Base-by-base conservation (phyloP, 345 rosid species). In the Boechera retrofracta region DNA sequence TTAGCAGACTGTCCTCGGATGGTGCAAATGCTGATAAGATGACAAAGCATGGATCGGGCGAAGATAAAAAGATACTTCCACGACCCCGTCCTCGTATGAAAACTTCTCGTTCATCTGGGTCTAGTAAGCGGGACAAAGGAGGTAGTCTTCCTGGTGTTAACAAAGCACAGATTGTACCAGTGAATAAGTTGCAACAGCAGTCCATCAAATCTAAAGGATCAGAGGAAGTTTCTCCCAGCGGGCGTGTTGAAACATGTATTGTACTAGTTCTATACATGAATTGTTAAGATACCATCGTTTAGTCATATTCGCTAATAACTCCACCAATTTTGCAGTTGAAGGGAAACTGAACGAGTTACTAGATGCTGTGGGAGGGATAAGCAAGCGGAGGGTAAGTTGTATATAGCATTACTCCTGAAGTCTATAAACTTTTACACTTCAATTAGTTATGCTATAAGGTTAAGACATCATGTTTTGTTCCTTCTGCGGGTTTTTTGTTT, bases 341-440 rank as follows among this genome's bases (percentile, higher is more conserved):
- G 99, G 86, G 86, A 95, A 93, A 84, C 87, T 95, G 49, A 95
- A 93, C 73, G 99, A 95, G 77, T 78, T 95, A 85, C 89, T 95
- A 86, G 99, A 92, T 86, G 83, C 67, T 67, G 94, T 82, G 56
- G 98, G 99, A 77, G 99, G 99, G 55, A 88, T 95, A 51, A 91
- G 91, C 87, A 89, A 91, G 82, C 85, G 89, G 70, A 95, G 87
- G 84, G 98, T 93, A 83, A 85, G 95, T 68, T 74, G 15, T 74
- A 63, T 61, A 47, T 5, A 61, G 69, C 79, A 35, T 67, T 67
- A 44, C 26, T 57, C 36, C 49, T 64, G 2, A 3, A 32, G 12
- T 74, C 13, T 63, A 21, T 55, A 31, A 45, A 7, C 15, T 38
- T 73, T 47, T 62, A 52, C 44, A 63, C 35, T 18, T 36, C 38